Percentiles rank a stretch among this genome's conserved stretches.
phyloP scores from a whole-genome alignment of 352 stramenopile species.

The Globisporangium splendens region DNA sequence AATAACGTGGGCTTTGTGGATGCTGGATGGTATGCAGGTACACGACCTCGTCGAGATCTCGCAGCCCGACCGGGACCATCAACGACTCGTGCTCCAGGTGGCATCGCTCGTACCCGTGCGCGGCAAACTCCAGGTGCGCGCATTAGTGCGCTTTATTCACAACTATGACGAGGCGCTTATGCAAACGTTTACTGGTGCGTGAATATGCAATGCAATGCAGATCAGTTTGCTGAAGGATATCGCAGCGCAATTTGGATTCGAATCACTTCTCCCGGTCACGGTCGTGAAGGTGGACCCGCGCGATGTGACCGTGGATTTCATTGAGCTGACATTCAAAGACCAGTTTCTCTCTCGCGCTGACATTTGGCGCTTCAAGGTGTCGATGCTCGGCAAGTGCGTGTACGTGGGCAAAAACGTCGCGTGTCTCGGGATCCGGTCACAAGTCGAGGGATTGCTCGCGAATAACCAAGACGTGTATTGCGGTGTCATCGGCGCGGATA shows the following conservation, averaged over 20 bases:
- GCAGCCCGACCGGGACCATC: conserved; percentile 53
- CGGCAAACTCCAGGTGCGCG: conserved; percentile 55
- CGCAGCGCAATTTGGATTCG: conserved; percentile 67
- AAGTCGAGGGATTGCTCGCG: conserved; percentile 89
- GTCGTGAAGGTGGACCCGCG: conserved; percentile 55
- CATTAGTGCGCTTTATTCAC: not conserved
- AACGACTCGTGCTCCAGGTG: conserved; percentile 63
- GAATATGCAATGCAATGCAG: conserved; percentile 9
- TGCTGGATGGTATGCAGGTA: conserved; percentile 13
- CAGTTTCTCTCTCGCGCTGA: conserved; percentile 90
- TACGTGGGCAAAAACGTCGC: conserved; percentile 75
- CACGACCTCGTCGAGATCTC: conserved; percentile 59
- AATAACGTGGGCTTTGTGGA: no score
- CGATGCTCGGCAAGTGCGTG: conserved; percentile 68
- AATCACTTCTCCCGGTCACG: conserved; percentile 50
- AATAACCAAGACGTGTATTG: conserved; percentile 64
- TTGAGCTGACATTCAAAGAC: conserved; percentile 89
- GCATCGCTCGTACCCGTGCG: conserved; percentile 56
- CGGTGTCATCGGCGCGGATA: conserved; percentile 93
- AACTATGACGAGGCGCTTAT: no score
- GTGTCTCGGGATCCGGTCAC: conserved; percentile 75
- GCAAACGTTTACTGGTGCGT: not conserved
- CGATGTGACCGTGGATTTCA: conserved; percentile 71
- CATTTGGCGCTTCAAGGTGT: conserved; percentile 87
- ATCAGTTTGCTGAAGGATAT: conserved; percentile 78